Base-by-base conservation (phyloP, 495 filamentous ascomycete species). In the Letharia columbiana region DNA sequence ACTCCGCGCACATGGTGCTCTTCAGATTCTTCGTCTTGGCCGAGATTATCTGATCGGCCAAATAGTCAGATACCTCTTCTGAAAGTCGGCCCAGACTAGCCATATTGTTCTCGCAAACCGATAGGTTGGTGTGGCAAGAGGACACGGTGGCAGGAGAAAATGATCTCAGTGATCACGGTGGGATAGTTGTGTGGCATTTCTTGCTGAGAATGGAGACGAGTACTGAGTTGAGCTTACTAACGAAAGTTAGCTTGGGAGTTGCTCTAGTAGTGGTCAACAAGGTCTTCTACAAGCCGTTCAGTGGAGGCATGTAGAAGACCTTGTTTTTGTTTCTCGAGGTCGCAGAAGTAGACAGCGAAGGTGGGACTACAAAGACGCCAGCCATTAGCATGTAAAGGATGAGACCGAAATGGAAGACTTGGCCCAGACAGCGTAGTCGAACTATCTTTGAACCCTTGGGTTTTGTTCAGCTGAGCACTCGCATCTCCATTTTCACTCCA, bases 151-250 rank as follows among this genome's bases (percentile, higher is more conserved):
- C 92, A 97, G 39, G 93, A 95, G 15, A 90, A 88, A 70, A 98
- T 91, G 74, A 99, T 98, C 82, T 99, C 94, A 77, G 96, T 98
- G 84, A 98, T 97, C 76, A 99, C 98, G 11, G 91, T 96, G 12
- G 95, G 94, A 95, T 95, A 99, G 80, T 98, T 94, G 75, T 97
- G 93, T n/a, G 94, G 94, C 94, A 95, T 98, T 76, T 99, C 94
- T 77, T 99, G 94, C 81, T 99, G 71, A 99, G 78, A 64, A 99
- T 94, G 45, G 91, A 96, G 68, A 99, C 91, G 62, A 99, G 87
- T 33, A 97, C 93, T 62, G 98, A 84, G 69, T 99, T 98, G 57
- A 99, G 84, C 79, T 99, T 98, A 81, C 97, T 98, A 71, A 99
- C 76, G 40, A 99, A 88, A 49, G 91, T 90, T 66, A 89, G 85